phyloP scores from a whole-genome alignment of 2,329 filamentous ascomycete species.

The Cordyceps fumosorosea region DNA sequence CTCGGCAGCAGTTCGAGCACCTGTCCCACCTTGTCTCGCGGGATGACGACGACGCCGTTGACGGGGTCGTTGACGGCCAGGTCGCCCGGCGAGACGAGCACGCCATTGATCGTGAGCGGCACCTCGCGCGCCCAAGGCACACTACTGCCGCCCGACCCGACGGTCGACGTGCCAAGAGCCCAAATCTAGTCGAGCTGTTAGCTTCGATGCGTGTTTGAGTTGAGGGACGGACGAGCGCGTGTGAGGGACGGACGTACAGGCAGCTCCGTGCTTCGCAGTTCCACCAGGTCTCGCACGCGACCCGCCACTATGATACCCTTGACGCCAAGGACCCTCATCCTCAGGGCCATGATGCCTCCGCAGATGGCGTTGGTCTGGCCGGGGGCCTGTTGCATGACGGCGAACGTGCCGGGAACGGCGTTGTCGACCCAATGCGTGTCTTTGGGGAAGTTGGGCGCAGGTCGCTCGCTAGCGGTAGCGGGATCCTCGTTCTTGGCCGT shows the following conservation, averaged over 20 bases:
- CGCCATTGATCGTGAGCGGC: slow-evolving; percentile 36
- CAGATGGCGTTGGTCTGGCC: slow-evolving; percentile 63
- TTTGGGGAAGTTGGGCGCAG: slow-evolving; percentile 44
- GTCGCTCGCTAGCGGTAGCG: slow-evolving; percentile 18
- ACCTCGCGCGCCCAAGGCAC: slow-evolving; percentile 48
- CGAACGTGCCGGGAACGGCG: slow-evolving; percentile 51
- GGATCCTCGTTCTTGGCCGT: slow-evolving; percentile 43
- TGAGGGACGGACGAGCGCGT: not conserved
- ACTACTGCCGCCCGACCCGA: slow-evolving; percentile 50
- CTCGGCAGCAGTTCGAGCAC: slow-evolving; percentile 55
- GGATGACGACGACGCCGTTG: slow-evolving; percentile 66
- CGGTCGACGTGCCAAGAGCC: slow-evolving; percentile 49
- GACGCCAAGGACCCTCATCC: slow-evolving; percentile 58
- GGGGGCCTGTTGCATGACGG: slow-evolving; percentile 59
- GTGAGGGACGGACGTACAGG: slow-evolving; percentile 42
- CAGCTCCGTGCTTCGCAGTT: slow-evolving; percentile 48
- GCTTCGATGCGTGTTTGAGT: not conserved
- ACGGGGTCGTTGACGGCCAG: slow-evolving; percentile 61
- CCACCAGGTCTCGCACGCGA: slow-evolving; percentile 58
- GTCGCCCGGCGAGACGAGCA: slow-evolving; percentile 48
- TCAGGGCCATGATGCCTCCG: slow-evolving; percentile 69
- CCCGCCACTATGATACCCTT: slow-evolving; percentile 61
- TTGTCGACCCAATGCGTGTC: slow-evolving; percentile 64
- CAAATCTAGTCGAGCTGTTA: slow-evolving; percentile 38
- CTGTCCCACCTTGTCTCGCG: slow-evolving; percentile 49